phyloP scores from a whole-genome alignment of 192 early-diverging fungal genomes.

The Jimgerdemannia lactiflua region DNA sequence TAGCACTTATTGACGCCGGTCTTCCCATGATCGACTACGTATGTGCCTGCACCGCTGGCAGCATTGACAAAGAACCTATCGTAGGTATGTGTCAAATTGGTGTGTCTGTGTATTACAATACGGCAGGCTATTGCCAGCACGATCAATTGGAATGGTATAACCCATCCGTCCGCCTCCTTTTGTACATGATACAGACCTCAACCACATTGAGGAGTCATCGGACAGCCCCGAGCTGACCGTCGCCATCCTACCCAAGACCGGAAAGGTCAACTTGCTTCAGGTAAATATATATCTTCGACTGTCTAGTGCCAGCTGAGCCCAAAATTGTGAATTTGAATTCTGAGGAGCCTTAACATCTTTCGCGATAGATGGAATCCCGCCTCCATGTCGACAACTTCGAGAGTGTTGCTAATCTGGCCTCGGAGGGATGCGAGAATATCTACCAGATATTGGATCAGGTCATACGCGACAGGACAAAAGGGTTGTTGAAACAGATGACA shows the following conservation, averaged over 20 bases:
- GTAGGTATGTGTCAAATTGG: constrained; percentile 41
- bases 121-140: not conserved
- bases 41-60: constrained; percentile 86
- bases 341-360: not conserved
- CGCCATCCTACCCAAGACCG: constrained; percentile 77
- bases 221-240: constrained; percentile 89
- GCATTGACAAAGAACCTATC: constrained; percentile 70
- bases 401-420: constrained; percentile 58
- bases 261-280: constrained; percentile 78
- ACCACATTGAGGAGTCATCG: constrained; percentile 82
- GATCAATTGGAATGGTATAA: not conserved
- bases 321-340: no score
- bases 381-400: constrained; percentile 82
- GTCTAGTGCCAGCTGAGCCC: no score
- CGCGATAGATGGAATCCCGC: constrained; percentile 77
- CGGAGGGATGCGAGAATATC: constrained; percentile 67
- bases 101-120: not conserved
- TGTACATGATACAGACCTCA: constrained; percentile 62
- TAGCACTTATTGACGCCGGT: constrained; percentile 81
- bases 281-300: constrained; percentile 24
- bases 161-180: not conserved
- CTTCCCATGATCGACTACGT: constrained; percentile 83
- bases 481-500: not conserved
- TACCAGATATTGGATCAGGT: constrained; percentile 57
- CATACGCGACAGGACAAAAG: constrained; percentile 29